A percentile compares a stretch with the other conserved stretches of the same genome.
phyloP scores from a whole-genome alignment of 495 filamentous ascomycete genomes.

The Saxophila tyrrhenica region DNA sequence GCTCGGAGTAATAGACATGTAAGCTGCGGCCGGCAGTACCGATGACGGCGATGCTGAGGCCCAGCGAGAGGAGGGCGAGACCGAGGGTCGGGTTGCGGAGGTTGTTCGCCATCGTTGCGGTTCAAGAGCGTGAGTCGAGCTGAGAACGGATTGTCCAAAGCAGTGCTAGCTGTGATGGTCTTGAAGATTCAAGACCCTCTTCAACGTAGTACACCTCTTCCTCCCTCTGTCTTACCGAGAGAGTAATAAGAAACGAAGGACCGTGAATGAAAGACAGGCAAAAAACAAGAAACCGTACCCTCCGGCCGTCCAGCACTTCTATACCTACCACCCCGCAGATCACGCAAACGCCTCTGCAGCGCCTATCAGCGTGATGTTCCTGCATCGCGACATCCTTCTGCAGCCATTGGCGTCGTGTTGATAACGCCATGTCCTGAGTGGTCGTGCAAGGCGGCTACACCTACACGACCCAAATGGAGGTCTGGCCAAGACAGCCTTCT shows the following conservation, averaged over 20 bases:
- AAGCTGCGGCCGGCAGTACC: slow-evolving; percentile 25
- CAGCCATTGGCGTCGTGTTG: not conserved
- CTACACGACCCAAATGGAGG: not conserved
- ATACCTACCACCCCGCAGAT: not conserved
- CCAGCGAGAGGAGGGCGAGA: slow-evolving; percentile 15
- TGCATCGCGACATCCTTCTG: not conserved
- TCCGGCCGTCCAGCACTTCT: not conserved
- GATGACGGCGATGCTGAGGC: slow-evolving; percentile 21
- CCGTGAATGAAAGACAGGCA: too few relatives aligned
- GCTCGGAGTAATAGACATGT: slow-evolving; percentile 24
- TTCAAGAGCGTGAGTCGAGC: not conserved
- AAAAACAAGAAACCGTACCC: too few relatives aligned
- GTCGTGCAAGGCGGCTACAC: not conserved
- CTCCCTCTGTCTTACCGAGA: not conserved
- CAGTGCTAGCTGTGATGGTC: too few relatives aligned
- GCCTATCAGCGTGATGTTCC: not conserved
- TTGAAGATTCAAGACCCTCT: too few relatives aligned
- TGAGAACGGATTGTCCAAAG: not conserved
- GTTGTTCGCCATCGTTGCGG: not conserved
- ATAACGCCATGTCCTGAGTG: not conserved
- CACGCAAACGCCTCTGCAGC: not conserved
- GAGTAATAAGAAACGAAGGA: too few relatives aligned
- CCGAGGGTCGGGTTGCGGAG: slow-evolving; percentile 13
- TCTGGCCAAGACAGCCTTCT: too few relatives aligned
- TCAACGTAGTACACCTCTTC: not conserved